phyloP scores from a whole-genome alignment of 495 filamentous ascomycete species.

The Podospora pseudocomata region DNA sequence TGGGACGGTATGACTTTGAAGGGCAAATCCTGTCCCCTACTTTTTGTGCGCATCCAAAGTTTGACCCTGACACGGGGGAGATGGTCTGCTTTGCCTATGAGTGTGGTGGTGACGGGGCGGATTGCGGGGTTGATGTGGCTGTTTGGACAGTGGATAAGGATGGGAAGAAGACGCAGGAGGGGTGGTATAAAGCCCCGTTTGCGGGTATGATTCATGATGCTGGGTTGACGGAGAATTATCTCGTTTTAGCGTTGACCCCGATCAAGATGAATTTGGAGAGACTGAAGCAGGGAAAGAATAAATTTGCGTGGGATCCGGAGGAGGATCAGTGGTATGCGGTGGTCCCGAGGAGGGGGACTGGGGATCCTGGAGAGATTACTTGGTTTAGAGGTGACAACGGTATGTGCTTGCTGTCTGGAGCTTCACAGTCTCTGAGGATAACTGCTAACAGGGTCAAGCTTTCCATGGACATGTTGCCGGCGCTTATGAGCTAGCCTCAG shows the following conservation, averaged over 20 bases:
- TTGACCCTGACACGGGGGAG: constrained; percentile 56
- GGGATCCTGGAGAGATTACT: constrained; percentile 46
- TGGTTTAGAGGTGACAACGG: constrained; percentile 49
- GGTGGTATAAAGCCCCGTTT: constrained; percentile 51
- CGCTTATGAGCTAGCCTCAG: constrained; percentile 47
- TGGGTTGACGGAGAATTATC: constrained; percentile 50
- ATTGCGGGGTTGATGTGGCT: constrained; percentile 46
- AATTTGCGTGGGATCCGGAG: constrained; percentile 54
- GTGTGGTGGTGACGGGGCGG: constrained; percentile 43
- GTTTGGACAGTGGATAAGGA: constrained; percentile 44
- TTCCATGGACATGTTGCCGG: constrained; percentile 51
- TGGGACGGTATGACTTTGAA: constrained; percentile 53
- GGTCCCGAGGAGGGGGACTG: constrained; percentile 44
- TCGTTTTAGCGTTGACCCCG: constrained; percentile 52
- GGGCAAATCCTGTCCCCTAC: constrained; percentile 52
- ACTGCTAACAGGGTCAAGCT: constrained; percentile 18
- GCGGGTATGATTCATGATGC: constrained; percentile 57
- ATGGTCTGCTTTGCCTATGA: constrained; percentile 57
- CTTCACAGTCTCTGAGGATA: not conserved
- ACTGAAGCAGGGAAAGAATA: constrained; percentile 52
- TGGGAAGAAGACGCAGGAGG: constrained; percentile 43
- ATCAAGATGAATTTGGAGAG: constrained; percentile 49
- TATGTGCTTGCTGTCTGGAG: constrained; percentile 21
- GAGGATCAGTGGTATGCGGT: constrained; percentile 51
- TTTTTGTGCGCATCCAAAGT: constrained; percentile 61